Conservation (phyloP, 345 rosid genomes). For the Hevea brasiliensis region DNA sequence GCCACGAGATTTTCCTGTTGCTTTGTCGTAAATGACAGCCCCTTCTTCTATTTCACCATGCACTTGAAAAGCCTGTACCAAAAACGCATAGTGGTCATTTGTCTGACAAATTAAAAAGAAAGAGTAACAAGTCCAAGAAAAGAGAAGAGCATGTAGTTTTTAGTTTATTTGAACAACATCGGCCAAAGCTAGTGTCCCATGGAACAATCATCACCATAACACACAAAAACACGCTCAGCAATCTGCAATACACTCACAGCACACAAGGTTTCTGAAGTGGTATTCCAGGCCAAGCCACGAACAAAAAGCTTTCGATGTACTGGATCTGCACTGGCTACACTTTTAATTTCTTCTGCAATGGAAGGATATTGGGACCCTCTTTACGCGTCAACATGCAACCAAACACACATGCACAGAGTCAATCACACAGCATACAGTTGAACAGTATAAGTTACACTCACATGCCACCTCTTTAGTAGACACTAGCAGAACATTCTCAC, state of each 20-base stretch:
- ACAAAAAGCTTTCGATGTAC: conserved; percentile 82
- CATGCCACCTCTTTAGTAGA: conserved; percentile 12
- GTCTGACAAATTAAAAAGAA: neutral
- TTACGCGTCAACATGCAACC: conserved; percentile 68
- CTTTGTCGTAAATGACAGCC: conserved; percentile 66
- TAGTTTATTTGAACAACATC: neutral
- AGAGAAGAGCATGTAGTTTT: neutral
- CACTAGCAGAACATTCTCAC: conserved; percentile 24
- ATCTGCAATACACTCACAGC: conserved; percentile 71
- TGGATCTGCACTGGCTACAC: conserved; percentile 67
- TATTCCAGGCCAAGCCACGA: conserved; percentile 84
- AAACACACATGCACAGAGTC: conserved; percentile 59
- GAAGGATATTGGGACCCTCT: conserved; percentile 79
- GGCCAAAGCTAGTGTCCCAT: conserved; percentile 9
- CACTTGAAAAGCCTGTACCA: conserved; percentile 51
- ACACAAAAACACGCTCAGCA: conserved; percentile 48
- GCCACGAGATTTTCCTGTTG: conserved; percentile 71
- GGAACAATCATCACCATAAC: conserved; percentile 29
- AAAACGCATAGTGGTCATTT: conserved; percentile 4
- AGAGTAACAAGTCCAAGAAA: conserved; percentile 1
- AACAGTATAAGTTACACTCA: conserved; percentile 25
- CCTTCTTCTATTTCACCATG: conserved; percentile 83
- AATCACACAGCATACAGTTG: conserved; percentile 59
- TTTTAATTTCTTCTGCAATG: conserved; percentile 74
- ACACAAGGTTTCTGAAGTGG: conserved; percentile 73